Evolutionary conservation across 495 filamentous ascomycete species (phyloP).

Genomic region (Podospora anserina): DNA sequence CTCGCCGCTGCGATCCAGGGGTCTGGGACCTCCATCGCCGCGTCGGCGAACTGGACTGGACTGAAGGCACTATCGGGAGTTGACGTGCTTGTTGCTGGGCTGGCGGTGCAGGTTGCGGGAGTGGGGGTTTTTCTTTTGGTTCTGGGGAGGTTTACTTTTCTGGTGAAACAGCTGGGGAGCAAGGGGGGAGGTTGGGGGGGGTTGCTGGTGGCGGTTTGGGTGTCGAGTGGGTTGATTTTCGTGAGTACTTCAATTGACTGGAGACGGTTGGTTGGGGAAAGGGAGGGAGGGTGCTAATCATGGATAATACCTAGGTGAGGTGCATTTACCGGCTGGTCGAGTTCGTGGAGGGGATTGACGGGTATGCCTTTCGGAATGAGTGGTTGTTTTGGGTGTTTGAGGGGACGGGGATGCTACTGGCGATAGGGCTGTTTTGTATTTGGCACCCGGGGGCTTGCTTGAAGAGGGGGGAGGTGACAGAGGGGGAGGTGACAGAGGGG

Average conservation of each 20-base stretch:
- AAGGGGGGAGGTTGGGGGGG: slow-evolving; percentile 42
- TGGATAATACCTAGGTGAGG: slow-evolving; percentile 31
- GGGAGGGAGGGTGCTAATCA: neutral
- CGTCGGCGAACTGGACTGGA: slow-evolving; percentile 29
- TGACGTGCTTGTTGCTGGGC: slow-evolving; percentile 43
- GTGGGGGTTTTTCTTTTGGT: slow-evolving; percentile 49
- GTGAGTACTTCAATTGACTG: slow-evolving; percentile 25
- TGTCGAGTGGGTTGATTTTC: slow-evolving; percentile 54
- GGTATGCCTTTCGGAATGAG: slow-evolving; percentile 53
- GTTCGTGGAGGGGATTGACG: slow-evolving; percentile 55
- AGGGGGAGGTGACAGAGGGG: neutral
- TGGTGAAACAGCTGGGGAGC: slow-evolving; percentile 13
- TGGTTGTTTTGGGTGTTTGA: slow-evolving; percentile 65
- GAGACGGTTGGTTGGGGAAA: neutral
- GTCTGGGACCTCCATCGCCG: slow-evolving; percentile 29
- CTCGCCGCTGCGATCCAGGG: slow-evolving; percentile 40
- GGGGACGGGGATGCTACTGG: slow-evolving; percentile 52
- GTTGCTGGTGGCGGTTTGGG: slow-evolving; percentile 53
- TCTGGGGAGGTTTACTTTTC: slow-evolving; percentile 32
- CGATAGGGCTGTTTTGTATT: slow-evolving; percentile 24
- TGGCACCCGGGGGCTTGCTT: slow-evolving; percentile 20
- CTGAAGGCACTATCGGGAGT: slow-evolving; percentile 35
- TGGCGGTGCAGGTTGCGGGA: slow-evolving; percentile 48
- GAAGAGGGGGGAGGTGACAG: neutral
- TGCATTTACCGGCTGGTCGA: slow-evolving; percentile 62